Evolutionary conservation across 192 early-diverging fungal genomes (phyloP).

Genomic region (Entomortierella lignicola): DNA sequence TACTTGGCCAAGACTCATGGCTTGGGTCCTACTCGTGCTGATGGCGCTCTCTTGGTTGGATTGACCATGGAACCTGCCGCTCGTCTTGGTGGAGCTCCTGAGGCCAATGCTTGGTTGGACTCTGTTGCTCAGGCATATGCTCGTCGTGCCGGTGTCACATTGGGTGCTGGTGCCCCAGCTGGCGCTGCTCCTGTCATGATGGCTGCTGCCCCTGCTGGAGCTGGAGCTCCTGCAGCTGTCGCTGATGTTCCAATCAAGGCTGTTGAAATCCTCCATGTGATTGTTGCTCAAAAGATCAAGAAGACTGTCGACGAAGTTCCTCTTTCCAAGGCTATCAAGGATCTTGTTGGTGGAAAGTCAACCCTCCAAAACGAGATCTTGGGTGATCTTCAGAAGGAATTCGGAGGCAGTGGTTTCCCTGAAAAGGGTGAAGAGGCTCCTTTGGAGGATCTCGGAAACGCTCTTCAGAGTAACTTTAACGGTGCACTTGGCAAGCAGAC

Average conservation of each 20-base stretch:
- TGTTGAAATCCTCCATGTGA: conserved; percentile 81
- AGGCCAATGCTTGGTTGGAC: conserved; percentile 86
- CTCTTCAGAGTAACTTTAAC: conserved; percentile 69
- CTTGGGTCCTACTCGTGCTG: conserved; percentile 78
- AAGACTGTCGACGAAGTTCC: conserved; percentile 81
- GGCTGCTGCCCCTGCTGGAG: conserved; percentile 34
- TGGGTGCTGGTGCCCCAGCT: conserved; percentile 63
- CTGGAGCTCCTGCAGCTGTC: conserved; percentile 38
- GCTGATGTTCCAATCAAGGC: conserved; percentile 85
- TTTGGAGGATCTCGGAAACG: conserved; percentile 80
- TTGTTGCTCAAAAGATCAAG: conserved; percentile 94
- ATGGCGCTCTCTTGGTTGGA: conserved; percentile 81
- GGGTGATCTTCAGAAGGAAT: conserved; percentile 95
- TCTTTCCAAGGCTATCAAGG: conserved; percentile 86
- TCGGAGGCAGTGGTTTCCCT: conserved; percentile 77
- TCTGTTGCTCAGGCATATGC: conserved; percentile 77
- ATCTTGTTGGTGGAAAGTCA: conserved; percentile 95
- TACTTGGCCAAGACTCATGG: conserved; percentile 79
- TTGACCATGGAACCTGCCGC: conserved; percentile 84
- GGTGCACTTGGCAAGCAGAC: conserved; percentile 88
- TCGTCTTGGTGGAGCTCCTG: conserved; percentile 78
- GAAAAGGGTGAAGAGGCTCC: conserved; percentile 95
- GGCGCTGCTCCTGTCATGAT: conserved; percentile 56
- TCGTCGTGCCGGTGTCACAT: conserved; percentile 72
- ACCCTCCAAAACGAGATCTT: conserved; percentile 98